Evolutionary conservation across 2,329 filamentous ascomycete genomes (phyloP).

Genomic region (Fusarium temperatum): DNA sequence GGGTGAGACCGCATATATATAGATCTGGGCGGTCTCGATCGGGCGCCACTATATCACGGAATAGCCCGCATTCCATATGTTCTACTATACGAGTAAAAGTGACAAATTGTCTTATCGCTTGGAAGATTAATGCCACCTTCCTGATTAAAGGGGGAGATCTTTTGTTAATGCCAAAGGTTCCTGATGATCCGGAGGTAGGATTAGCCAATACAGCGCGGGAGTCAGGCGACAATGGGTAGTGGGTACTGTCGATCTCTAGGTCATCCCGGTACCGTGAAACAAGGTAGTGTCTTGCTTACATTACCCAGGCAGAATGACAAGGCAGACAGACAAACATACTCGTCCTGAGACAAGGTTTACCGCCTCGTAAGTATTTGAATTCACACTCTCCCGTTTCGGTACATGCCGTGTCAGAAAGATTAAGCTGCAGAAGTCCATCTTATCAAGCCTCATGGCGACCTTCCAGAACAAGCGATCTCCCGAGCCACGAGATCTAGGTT

Average conservation of each 20-base stretch:
- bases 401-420: accelerated
- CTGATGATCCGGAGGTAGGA: neutral
- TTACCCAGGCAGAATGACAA: accelerated
- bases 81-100: neutral
- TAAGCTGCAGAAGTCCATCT: neutral
- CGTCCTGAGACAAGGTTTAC: accelerated
- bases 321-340: too few species aligned
- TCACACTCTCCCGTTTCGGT: too few species aligned
- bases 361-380: accelerated
- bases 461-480: neutral
- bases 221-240: neutral
- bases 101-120: neutral
- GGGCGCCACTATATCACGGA: neutral
- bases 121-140: neutral
- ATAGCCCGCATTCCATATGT: neutral
- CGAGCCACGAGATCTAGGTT: neutral
- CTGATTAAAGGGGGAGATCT: neutral
- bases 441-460: neutral
- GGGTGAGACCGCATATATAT: neutral
- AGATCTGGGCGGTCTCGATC: neutral
- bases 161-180: slow-evolving; percentile 6
- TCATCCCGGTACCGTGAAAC: neutral
- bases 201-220: neutral
- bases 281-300: neutral
- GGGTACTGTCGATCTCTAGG: neutral